Evolutionary conservation across 495 filamentous ascomycete species (phyloP), one percentile per base, ranked within the genome.

Genomic region (Aspergillus taichungensis): DNA sequence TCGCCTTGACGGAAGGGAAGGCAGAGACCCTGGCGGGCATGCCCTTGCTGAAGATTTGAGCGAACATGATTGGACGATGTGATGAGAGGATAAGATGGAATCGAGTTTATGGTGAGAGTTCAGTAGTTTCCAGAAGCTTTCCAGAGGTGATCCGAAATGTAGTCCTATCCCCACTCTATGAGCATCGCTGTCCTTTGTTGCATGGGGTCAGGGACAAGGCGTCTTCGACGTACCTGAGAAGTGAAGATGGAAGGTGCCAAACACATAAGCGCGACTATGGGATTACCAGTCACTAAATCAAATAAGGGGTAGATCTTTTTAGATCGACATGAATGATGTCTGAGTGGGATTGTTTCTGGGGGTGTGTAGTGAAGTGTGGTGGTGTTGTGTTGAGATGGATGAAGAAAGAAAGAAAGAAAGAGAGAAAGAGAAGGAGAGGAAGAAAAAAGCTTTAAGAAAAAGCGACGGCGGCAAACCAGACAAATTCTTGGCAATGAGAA

Each of bases 91-190:
- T 8, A 29, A 44, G 31, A 43, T 12, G 34, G 34, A 29, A 28
- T 27, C 14, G 31, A n/a, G 34, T 31, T 44, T 50, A 39, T 37
- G 46, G 24, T 42, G 53, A 61, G 50, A 50, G 43, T 76, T 85
- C 74, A 90, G 13, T 40, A 55, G 70, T 85, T 87, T 54, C 77
- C 78, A 54, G 79, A 83, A 66, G 92, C 83, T 79, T 95, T 95
- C 92, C 92, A 98, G 75, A 98, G 82, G 75, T 98, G 92, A 79
- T 95, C 90, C 85, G 88, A 94, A 75, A 94, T 86, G 75, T 94
- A 94, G 78, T 94, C 88, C 88, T 92, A 24, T 24, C 4, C 2
- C 2, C 2, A 24, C 4, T 24, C 18, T 24, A 24, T 24, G 2
- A 24, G 18, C 18, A 24, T 24, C 18, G n/a, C 18, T 24, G 18